These are phyloP conservation scores for Dittrichia graveolens DNA, from an alignment of 129 eudicot species.

Conservation along the genomic window DNA sequence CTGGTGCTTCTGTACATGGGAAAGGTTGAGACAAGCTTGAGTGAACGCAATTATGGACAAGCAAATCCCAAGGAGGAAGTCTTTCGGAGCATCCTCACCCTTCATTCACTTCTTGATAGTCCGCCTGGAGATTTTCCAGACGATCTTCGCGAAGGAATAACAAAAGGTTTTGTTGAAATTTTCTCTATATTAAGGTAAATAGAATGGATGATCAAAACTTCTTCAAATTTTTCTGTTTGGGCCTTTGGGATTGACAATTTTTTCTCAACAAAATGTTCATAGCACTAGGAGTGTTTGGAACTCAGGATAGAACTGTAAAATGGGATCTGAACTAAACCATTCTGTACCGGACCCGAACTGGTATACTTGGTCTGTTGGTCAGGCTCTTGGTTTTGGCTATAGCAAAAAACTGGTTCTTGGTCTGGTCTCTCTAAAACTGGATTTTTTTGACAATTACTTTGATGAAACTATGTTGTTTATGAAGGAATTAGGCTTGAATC, in stretches of 20 bases:
- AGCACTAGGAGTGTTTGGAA: too few relatives aligned
- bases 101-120: slow-evolving; percentile 87
- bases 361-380: too few relatives aligned
- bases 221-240: slow-evolving; percentile 7
- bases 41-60: slow-evolving; percentile 44
- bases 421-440: too few relatives aligned
- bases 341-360: too few relatives aligned
- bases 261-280: slow-evolving; percentile 6
- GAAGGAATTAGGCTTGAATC: too few relatives aligned
- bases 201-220: not conserved
- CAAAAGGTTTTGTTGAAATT: slow-evolving; percentile 63
- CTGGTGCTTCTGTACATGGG: slow-evolving; percentile 78
- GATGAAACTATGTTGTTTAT: too few relatives aligned
- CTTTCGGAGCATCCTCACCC: slow-evolving; percentile 70
- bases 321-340: too few relatives aligned
- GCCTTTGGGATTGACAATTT: slow-evolving; percentile 7
- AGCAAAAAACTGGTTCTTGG: too few relatives aligned
- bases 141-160: slow-evolving; percentile 64
- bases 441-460: too few relatives aligned
- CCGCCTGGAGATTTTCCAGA: slow-evolving; percentile 91
- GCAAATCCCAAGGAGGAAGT: slow-evolving; percentile 74
- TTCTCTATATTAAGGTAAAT: slow-evolving; percentile 66
- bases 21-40: slow-evolving; percentile 69
- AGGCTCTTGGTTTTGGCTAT: too few relatives aligned
- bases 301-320: too few relatives aligned